Conservation (phyloP, 192 early-diverging fungal genomes). For the Linnemannia zychae region DNA sequence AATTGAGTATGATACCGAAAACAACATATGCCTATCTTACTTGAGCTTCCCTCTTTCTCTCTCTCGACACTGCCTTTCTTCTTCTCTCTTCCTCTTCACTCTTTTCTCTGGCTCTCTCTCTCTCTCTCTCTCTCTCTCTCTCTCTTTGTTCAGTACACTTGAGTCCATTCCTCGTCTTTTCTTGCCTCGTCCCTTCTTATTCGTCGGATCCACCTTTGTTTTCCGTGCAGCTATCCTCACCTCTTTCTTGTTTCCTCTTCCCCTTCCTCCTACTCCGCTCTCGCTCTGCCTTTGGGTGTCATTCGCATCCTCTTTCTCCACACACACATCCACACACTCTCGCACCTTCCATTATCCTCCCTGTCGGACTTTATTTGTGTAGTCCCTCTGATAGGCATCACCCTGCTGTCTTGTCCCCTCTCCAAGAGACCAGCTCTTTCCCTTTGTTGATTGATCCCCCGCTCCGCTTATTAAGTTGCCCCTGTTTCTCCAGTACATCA, state of each 20-base stretch:
- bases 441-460: too few species aligned
- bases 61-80: background rate
- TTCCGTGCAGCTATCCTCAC: constrained; percentile 3
- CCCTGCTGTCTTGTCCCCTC: background rate
- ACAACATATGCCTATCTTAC: too few species aligned
- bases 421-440: background rate
- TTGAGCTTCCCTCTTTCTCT: background rate
- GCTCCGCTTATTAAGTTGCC: too few species aligned
- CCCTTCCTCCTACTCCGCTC: background rate
- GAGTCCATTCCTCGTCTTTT: too few species aligned
- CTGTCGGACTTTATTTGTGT: background rate
- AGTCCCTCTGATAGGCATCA: background rate
- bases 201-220: background rate
- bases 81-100: background rate
- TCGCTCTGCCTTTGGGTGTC: background rate
- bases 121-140: background rate
- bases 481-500: background rate
- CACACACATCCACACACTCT: background rate
- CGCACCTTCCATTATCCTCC: background rate
- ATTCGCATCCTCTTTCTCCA: background rate
- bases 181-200: background rate
- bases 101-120: background rate
- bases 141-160: background rate
- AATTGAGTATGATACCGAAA: too few species aligned
- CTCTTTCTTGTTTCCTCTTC: background rate